These are phyloP conservation scores for Lactarius deliciosus DNA, from an alignment of 768 basidiomycete genomes.

Conservation along the genomic window DNA sequence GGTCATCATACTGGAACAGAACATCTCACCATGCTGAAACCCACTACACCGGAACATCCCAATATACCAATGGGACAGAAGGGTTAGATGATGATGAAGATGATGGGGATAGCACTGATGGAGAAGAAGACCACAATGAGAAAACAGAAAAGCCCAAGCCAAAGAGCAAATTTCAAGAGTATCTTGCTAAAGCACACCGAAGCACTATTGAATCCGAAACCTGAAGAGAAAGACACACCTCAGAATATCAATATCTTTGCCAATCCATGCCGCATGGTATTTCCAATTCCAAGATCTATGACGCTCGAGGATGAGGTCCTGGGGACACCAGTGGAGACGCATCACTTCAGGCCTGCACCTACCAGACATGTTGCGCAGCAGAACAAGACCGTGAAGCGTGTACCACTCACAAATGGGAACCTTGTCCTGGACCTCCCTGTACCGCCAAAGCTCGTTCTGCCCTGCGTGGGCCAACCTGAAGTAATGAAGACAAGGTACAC, in stretches of 20 bases:
- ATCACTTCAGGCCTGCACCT: conserved; percentile 88
- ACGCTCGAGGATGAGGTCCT: conserved; percentile 44
- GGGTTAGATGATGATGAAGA: conserved; percentile 30
- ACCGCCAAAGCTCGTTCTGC: conserved; percentile 79
- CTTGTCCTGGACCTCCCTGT: conserved; percentile 82
- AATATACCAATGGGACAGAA: conserved; percentile 14
- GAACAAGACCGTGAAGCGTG: conserved; percentile 71
- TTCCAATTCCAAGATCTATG: conserved; percentile 33
- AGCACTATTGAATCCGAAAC: conserved; percentile 39
- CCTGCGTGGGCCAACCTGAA: conserved; percentile 67
- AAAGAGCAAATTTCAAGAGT: conserved; percentile 23
- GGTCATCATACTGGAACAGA: conserved; percentile 50
- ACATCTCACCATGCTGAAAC: conserved; percentile 13
- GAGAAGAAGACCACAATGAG: conserved; percentile 32
- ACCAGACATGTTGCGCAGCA: conserved; percentile 73
- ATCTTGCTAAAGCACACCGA: conserved; percentile 10
- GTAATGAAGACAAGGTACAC: conserved; percentile 77
- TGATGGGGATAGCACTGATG: conserved; percentile 37
- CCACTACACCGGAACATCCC: conserved; percentile 10
- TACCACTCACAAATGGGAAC: conserved; percentile 84
- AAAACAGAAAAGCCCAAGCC: conserved; percentile 22
- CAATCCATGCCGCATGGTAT: conserved; percentile 21
- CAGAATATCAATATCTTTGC: conserved; percentile 23
- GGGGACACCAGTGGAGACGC: conserved; percentile 54
- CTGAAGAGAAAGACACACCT: conserved; percentile 29